A percentile compares a stretch with the other conserved stretches of the same genome.
These are phyloP conservation scores for Talaromyces sp. DNA, from an alignment of 2,329 filamentous ascomycete genomes.

Conservation along the genomic window DNA sequence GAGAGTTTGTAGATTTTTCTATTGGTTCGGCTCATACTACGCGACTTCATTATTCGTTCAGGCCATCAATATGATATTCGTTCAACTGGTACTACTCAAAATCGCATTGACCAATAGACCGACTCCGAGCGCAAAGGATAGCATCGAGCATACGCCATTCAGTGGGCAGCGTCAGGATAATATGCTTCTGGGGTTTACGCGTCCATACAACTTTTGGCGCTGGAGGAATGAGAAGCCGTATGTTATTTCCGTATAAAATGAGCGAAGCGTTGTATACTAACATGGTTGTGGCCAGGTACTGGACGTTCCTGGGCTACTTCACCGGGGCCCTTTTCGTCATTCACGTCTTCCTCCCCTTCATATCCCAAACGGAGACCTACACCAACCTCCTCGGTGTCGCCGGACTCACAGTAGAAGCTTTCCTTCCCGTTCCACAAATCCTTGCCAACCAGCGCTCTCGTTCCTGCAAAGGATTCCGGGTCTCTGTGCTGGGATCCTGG, in stretches of 20 bases:
- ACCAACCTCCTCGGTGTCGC: conserved; percentile 44
- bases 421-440: conserved; percentile 48
- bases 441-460: conserved; percentile 46
- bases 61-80: conserved; percentile 57
- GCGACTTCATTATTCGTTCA: conserved; percentile 58
- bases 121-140: conserved; percentile 35
- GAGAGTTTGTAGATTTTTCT: conserved; percentile 51
- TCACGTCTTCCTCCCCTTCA: conserved; percentile 52
- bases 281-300: conserved; percentile 44
- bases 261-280: not conserved
- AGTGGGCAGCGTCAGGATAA: conserved; percentile 26
- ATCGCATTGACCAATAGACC: conserved; percentile 59
- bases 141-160: conserved; percentile 44
- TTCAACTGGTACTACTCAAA: conserved; percentile 59
- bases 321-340: conserved; percentile 48
- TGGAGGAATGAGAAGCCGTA: conserved; percentile 56
- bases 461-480: conserved; percentile 49
- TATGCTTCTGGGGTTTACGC: conserved; percentile 31
- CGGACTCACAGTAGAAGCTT: conserved; percentile 48
- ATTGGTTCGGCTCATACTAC: conserved; percentile 63
- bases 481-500: conserved; percentile 49
- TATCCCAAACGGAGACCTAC: conserved; percentile 42
- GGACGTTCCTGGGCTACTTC: conserved; percentile 57
- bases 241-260: conserved; percentile 23
- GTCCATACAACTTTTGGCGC: conserved; percentile 63